A percentile compares a stretch with the other conserved stretches of the same genome.
phyloP scores from a whole-genome alignment of 2,329 filamentous ascomycete species.

The Pleoardoris graminearum region DNA sequence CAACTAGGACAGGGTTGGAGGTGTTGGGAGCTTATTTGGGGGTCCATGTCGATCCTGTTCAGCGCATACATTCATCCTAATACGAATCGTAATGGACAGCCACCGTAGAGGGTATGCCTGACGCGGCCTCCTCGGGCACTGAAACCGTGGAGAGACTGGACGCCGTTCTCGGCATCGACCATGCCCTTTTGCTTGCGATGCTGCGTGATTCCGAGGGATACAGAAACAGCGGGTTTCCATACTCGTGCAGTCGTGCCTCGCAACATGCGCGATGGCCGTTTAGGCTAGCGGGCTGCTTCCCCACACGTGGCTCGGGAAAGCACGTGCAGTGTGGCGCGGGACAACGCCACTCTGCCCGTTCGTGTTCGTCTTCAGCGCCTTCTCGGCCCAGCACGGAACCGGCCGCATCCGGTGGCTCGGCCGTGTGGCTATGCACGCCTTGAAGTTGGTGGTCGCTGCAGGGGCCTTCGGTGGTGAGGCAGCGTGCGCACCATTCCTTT shows the following conservation, averaged over 20 bases:
- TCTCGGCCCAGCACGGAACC: slow-evolving; percentile 19
- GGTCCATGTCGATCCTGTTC: neutral
- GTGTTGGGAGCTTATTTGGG: neutral
- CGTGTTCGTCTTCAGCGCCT: slow-evolving; percentile 13
- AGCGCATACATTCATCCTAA: neutral
- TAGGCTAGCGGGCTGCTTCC: no score
- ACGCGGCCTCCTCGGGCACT: slow-evolving; percentile 1
- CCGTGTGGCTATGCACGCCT: neutral
- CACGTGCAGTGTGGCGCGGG: neutral
- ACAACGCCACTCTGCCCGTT: neutral
- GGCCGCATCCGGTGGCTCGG: no score
- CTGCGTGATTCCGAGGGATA: slow-evolving; percentile 2
- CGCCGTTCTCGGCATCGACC: neutral
- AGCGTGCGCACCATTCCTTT: neutral
- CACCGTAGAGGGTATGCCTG: neutral
- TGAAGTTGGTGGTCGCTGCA: neutral
- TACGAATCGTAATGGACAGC: slow-evolving; percentile 4
- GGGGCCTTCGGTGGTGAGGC: slow-evolving; percentile 2
- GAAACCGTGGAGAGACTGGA: slow-evolving; percentile 14
- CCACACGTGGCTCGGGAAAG: no score
- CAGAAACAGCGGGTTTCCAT: no score
- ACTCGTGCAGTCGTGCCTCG: no score
- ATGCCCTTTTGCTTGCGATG: neutral
- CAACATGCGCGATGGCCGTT: no score
- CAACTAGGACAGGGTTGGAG: neutral